Percentiles rank a stretch among this genome's conserved stretches.
Evolutionary conservation across 2,329 filamentous ascomycete species (phyloP).

Genomic region (Fusarium sp.): DNA sequence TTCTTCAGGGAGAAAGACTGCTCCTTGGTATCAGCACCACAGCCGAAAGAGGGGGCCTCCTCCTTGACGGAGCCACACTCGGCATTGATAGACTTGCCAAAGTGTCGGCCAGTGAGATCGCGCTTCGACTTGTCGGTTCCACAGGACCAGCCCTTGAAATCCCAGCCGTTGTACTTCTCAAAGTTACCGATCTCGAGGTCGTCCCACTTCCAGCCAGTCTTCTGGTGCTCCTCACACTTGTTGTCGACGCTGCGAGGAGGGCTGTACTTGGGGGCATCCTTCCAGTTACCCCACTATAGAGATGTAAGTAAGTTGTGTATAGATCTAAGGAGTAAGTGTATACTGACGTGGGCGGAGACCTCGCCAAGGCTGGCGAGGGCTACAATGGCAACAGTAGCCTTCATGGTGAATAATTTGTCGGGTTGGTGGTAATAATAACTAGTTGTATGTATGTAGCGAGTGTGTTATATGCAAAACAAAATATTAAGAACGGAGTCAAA

Average conservation of each 20-base stretch:
- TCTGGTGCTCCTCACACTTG: conserved; percentile 80
- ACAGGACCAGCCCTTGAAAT: conserved; percentile 82
- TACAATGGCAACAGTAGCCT: conserved; percentile 64
- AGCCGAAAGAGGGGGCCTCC: conserved; percentile 71
- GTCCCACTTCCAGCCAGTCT: conserved; percentile 79
- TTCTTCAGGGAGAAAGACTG: conserved; percentile 79
- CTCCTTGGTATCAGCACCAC: conserved; percentile 50
- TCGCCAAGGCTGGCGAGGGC: conserved; percentile 66
- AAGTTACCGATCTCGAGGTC: conserved; percentile 74
- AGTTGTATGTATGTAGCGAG: conserved; percentile 39
- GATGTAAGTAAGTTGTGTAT: conserved; percentile 17
- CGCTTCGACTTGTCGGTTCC: conserved; percentile 71
- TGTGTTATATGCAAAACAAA: conserved; percentile 45
- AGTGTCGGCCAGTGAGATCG: conserved; percentile 68
- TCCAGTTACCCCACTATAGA: conserved; percentile 40
- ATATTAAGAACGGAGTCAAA: conserved; percentile 58
- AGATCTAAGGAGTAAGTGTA: background rate
- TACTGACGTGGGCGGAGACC: conserved; percentile 63
- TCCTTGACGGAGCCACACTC: conserved; percentile 62
- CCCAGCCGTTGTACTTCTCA: conserved; percentile 77
- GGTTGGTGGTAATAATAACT: conserved; percentile 36
- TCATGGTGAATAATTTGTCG: conserved; percentile 60
- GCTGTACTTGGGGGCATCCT: conserved; percentile 66
- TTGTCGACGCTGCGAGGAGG: conserved; percentile 83
- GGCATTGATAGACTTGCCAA: conserved; percentile 74